phyloP scores from a whole-genome alignment of 2,329 filamentous ascomycete species.

The Alternaria triticimaculans region DNA sequence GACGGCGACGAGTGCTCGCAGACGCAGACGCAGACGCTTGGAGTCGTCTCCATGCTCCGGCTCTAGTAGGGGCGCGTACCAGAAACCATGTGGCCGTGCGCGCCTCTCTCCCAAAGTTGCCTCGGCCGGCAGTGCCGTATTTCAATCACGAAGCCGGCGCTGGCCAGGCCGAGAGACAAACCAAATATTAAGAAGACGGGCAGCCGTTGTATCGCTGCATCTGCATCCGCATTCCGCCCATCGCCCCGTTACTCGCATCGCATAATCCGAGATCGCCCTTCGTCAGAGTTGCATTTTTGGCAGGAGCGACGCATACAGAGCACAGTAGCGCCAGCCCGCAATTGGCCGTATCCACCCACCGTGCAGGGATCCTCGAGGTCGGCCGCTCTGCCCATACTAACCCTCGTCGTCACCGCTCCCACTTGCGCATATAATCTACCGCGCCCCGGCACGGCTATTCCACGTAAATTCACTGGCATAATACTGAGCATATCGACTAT shows the following conservation, averaged over 20 bases:
- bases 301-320: slow-evolving; percentile 26
- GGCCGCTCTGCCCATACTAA: slow-evolving; percentile 19
- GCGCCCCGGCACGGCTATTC: slow-evolving; percentile 23
- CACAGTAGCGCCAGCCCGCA: slow-evolving; percentile 29
- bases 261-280: slow-evolving; percentile 13
- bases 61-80: slow-evolving; percentile 11
- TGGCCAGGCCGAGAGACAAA: background rate
- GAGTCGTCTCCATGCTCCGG: slow-evolving; percentile 5
- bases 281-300: slow-evolving; percentile 37
- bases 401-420: slow-evolving; percentile 33
- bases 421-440: slow-evolving; percentile 30
- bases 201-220: background rate
- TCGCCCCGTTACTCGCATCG: slow-evolving; percentile 1
- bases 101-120: background rate
- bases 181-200: background rate
- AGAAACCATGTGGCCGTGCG: slow-evolving; percentile 17
- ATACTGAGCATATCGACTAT: background rate
- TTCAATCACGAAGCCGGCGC: background rate
- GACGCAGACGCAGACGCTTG: background rate
- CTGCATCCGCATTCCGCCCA: background rate
- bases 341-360: slow-evolving; percentile 30
- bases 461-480: background rate
- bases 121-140: slow-evolving; percentile 11
- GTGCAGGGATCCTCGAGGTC: slow-evolving; percentile 24
- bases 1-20: background rate